Evolutionary conservation across 257 asterid species (phyloP).

Genomic region (Salvia rosmarinus): DNA sequence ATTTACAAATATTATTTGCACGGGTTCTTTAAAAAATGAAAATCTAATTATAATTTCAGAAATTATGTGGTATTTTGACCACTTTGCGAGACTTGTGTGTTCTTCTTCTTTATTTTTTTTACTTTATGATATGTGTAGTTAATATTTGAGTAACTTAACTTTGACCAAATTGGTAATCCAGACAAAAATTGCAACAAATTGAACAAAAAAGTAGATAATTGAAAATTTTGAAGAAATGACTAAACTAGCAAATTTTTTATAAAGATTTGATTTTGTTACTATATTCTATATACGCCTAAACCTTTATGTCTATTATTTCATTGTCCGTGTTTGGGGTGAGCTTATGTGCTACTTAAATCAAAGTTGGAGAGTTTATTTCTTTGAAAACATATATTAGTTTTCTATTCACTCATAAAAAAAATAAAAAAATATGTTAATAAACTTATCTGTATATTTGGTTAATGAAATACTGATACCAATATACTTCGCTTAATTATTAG

Average conservation of each 20-base stretch:
- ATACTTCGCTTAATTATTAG: too few species aligned
- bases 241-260: not conserved
- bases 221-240: not conserved
- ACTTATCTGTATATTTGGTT: too few species aligned
- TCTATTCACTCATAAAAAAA: not conserved
- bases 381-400: not conserved
- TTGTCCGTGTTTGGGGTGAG: not conserved
- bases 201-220: not conserved
- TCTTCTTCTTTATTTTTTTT: too few species aligned
- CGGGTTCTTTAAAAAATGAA: not conserved
- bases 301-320: not conserved
- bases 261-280: not conserved
- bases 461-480: too few species aligned
- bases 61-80: not conserved
- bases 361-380: not conserved
- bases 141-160: not conserved
- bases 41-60: too few species aligned
- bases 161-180: not conserved
- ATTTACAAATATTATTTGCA: too few species aligned
- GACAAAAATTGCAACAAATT: not conserved
- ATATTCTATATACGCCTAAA: not conserved
- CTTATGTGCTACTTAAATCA: not conserved
- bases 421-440: too few species aligned
- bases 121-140: not conserved
- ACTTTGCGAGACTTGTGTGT: too few species aligned